Conservation (phyloP, 2,329 filamentous ascomycete genomes). For the Bimuria novae-zelandiae region DNA sequence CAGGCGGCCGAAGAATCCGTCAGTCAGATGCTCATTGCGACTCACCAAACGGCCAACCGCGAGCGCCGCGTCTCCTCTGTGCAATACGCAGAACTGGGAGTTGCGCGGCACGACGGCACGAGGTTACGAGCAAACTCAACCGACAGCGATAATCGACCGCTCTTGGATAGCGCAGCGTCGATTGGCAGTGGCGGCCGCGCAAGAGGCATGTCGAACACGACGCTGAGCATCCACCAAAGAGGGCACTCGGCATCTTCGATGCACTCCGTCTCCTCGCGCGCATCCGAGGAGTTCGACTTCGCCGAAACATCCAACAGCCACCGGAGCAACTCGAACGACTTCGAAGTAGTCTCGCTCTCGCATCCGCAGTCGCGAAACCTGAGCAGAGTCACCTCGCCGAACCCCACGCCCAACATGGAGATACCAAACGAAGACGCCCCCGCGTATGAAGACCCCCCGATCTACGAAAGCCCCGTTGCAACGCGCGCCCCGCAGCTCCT, state of each 20-base stretch:
- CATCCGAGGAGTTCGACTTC: slow-evolving; percentile 45
- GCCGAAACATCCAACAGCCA: slow-evolving; percentile 28
- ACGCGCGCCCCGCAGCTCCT: slow-evolving; percentile 43
- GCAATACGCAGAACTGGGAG: slow-evolving; percentile 74
- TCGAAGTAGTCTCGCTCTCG: slow-evolving; percentile 49
- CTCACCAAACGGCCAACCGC: slow-evolving; percentile 65
- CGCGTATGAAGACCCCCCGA: slow-evolving; percentile 54
- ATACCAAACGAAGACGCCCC: slow-evolving; percentile 42
- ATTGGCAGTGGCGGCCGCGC: slow-evolving; percentile 50
- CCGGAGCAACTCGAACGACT: slow-evolving; percentile 41
- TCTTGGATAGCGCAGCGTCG: slow-evolving; percentile 73
- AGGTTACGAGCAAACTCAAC: slow-evolving; percentile 72
- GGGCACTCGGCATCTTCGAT: slow-evolving; percentile 51
- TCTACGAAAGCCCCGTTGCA: slow-evolving; percentile 50
- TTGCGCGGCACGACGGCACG: slow-evolving; percentile 77
- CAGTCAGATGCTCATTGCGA: slow-evolving; percentile 55
- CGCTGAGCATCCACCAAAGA: slow-evolving; percentile 46
- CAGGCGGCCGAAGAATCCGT: slow-evolving; percentile 48
- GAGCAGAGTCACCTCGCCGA: slow-evolving; percentile 24
- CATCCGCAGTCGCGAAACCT: slow-evolving; percentile 41
- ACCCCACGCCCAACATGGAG: slow-evolving; percentile 26
- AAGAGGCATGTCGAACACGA: slow-evolving; percentile 31
- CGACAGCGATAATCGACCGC: slow-evolving; percentile 72
- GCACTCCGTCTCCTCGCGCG: slow-evolving; percentile 43
- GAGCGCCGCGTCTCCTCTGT: slow-evolving; percentile 74